phyloP scores from a whole-genome alignment of 345 rosid species.

The Aethionema arabicum region DNA sequence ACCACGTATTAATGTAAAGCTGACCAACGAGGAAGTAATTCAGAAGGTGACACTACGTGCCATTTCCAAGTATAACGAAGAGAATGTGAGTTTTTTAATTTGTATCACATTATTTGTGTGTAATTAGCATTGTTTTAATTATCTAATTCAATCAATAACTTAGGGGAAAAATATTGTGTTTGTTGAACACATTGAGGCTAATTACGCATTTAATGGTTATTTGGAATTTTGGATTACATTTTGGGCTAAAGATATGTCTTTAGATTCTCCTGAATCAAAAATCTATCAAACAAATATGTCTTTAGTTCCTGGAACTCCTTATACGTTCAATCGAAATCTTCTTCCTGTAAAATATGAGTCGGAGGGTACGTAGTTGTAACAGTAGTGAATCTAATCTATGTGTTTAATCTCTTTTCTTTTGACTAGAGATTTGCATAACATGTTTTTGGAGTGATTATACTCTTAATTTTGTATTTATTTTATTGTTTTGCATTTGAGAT shows the following conservation, averaged over 20 bases:
- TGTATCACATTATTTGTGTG: too few relatives aligned
- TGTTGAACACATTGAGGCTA: background rate
- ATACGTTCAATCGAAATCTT: constrained; percentile 7
- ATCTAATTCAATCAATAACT: too few relatives aligned
- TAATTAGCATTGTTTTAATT: too few relatives aligned
- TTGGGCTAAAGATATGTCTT: constrained; percentile 12
- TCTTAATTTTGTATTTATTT: too few relatives aligned
- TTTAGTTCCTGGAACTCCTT: constrained; percentile 8
- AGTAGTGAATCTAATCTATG: too few relatives aligned
- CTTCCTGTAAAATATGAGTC: too few relatives aligned
- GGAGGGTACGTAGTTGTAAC: too few relatives aligned
- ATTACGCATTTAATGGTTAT: background rate
- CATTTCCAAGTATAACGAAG: constrained; percentile 6
- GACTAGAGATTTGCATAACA: too few relatives aligned
- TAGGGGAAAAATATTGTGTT: background rate
- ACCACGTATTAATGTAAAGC: background rate
- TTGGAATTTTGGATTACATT: background rate
- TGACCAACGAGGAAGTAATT: background rate
- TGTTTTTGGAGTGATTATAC: too few relatives aligned
- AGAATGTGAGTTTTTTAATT: constrained; percentile 9
- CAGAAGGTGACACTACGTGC: background rate
- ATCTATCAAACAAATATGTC: too few relatives aligned
- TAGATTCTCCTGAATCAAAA: background rate
- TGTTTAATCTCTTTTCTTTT: too few relatives aligned
- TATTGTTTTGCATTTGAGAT: too few relatives aligned